phyloP scores from a whole-genome alignment of 2,329 filamentous ascomycete species.

The Cercospora beticola region DNA sequence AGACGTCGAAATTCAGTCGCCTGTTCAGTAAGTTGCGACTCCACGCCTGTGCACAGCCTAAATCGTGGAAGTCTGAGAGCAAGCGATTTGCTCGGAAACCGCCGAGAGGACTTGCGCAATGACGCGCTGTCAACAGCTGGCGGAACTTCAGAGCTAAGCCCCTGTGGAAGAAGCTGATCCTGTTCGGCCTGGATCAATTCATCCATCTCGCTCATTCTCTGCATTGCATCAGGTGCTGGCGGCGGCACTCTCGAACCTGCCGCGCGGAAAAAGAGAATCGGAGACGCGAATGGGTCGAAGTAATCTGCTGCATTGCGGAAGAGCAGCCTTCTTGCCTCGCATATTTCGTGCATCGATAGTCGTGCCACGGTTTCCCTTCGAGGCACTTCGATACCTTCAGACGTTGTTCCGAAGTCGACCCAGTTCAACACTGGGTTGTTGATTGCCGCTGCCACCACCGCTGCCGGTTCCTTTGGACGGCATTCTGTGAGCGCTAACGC shows the following conservation, averaged over 20 bases:
- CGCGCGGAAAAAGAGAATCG: constrained; percentile 53
- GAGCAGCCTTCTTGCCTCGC: constrained; percentile 38
- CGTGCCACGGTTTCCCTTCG: constrained; percentile 13
- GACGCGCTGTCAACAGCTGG: not conserved
- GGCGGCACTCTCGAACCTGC: constrained; percentile 36
- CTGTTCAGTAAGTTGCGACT: constrained; percentile 44
- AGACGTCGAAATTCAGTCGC: constrained; percentile 43
- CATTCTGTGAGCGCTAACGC: constrained; percentile 54
- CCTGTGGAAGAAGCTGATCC: constrained; percentile 30
- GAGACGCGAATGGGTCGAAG: constrained; percentile 53
- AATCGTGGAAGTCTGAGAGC: constrained; percentile 45
- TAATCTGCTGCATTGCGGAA: constrained; percentile 47
- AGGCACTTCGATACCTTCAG: not conserved
- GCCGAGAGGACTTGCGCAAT: constrained; percentile 37
- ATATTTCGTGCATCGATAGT: constrained; percentile 25
- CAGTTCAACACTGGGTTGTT: constrained; percentile 52
- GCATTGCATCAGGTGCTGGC: not conserved
- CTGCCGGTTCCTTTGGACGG: constrained; percentile 37
- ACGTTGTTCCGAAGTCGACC: constrained; percentile 33
- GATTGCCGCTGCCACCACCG: constrained; percentile 48
- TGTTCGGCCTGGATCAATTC: constrained; percentile 32
- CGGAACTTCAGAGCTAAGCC: not conserved
- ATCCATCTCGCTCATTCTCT: constrained; percentile 36
- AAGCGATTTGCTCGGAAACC: constrained; percentile 45
- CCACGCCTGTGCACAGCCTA: constrained; percentile 41